Base-by-base conservation (phyloP, 2,329 filamentous ascomycete species). In the Dactylonectria macrodidyma region DNA sequence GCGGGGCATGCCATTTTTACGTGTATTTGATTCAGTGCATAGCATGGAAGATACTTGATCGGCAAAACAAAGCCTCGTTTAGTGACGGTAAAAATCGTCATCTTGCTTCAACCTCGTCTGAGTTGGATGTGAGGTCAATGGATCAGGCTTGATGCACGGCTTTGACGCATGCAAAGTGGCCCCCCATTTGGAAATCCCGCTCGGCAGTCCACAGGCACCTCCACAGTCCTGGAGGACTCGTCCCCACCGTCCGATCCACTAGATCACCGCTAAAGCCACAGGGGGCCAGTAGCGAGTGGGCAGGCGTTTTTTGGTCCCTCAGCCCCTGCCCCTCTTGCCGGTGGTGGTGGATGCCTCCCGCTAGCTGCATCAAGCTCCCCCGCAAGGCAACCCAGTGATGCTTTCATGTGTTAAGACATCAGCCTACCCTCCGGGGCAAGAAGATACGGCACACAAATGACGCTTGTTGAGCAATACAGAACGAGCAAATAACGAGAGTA, bases 281-380 rank as follows among this genome's bases (percentile, higher is more conserved):
- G 51, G 51, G 36, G 51, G n/a, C 51, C 33, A 54, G 51, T 54
- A 19, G 33, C 33, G 33, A 34, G 9, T 36, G 30, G n/a, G 11
- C 33, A 36, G 51, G 51, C n/a, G 30, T 4, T 38, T 54, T 54
- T 54, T 10, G 30, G 8, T 9, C 26, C 48, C 48, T 54, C 30
- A 26, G 22, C 26, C 54, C 48, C 48, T 54, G 51, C 50, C 10
- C 26, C 54, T n/a, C 34, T 44, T 10, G 34, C 26, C 5, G 48
- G 14, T 30, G 26, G 24, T 30, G 48, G 30, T 54, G 50, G 50
- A 54, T 54, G 50, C 50, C 50, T 54, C n/a, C 50, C 26, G 48
- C 48, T 52, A 34, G 48, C 9, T 26, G 48, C 30, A 14, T 51
- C 26, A 5, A 11, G 26, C 26, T 1, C 19, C 19, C 48, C 30